Base-by-base conservation (phyloP, 495 filamentous ascomycete genomes). In the Lasiosphaeris hirsuta region DNA sequence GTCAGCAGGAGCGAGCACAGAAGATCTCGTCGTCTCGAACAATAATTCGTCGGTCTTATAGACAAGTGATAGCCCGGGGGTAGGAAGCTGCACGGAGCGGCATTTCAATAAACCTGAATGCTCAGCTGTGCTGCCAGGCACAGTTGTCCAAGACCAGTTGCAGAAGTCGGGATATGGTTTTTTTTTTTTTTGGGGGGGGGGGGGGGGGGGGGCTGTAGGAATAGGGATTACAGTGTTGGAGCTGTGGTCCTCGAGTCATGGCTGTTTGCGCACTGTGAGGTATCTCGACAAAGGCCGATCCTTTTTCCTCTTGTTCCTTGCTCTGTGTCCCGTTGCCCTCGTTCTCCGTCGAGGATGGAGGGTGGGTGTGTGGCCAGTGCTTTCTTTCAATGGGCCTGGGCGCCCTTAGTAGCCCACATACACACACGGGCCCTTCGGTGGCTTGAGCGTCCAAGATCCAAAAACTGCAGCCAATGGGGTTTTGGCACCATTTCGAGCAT, bases 51-150 rank as follows among this genome's bases (percentile, higher is more conserved):
- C 23, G 5, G 23, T 30, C 23, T 30, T 30, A 30, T 30, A 5
- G 23, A 5, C 23, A 30, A 30, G 23, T 5, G 23, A 30, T 30
- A 30, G 2, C 23, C 23, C 23, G 23, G 23, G 23, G 23, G 23
- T 30, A 5, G 23, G 5, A 30, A 30, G 23, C 23, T 30, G 23
- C 23, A 30, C 23, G 23, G 43, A 19, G 43, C 14, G 18, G 43
- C 14, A 17, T 13, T 46, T 8, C 43, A 19, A 23, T 7, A 41
- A 54, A 35, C 51, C 0, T 40, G 33, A 13, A 54, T 35, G 23
- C 23, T 30, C 23, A 30, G 53, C 53, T 35, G 53, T 55, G 53
- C 42, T 39, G 42, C 53, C 53, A 55, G 53, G 53, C n/a, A 55
- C 53, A 13, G 2, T 30, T 30, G 23, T 30, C 23, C 23, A 30